Evolutionary conservation across 176 grass and related monocot species (phyloP).

Genomic region (Urochloa ruziziensis): DNA sequence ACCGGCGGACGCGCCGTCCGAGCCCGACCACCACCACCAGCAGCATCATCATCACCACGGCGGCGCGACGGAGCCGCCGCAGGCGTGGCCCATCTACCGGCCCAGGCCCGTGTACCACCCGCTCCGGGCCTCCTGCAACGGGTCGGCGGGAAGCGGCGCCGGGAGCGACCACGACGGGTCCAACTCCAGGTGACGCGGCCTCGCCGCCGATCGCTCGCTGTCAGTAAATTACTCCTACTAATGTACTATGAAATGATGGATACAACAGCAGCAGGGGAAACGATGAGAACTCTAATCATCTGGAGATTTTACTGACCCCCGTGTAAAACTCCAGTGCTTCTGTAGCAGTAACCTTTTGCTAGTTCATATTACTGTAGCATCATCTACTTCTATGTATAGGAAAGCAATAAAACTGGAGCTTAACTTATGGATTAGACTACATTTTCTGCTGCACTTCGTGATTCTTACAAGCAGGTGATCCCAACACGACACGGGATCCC

Average conservation of each 20-base stretch:
- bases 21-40: not conserved
- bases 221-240: not conserved
- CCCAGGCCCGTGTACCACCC: slow-evolving; percentile 54
- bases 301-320: not conserved
- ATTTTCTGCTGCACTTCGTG: too few relatives aligned
- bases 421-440: not conserved
- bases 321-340: not conserved
- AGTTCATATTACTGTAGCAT: not conserved
- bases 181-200: slow-evolving; percentile 19
- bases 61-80: too few relatives aligned
- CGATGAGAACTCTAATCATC: not conserved
- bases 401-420: not conserved
- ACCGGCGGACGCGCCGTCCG: slow-evolving; percentile 27
- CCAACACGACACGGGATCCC: not conserved
- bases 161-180: slow-evolving; percentile 36
- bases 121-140: slow-evolving; percentile 34
- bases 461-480: too few relatives aligned
- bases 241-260: too few relatives aligned
- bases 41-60: too few relatives aligned
- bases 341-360: not conserved
- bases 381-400: not conserved
- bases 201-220: too few relatives aligned
- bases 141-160: slow-evolving; percentile 17
- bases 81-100: slow-evolving; percentile 61
- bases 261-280: not conserved